Evolutionary conservation across 2,329 filamentous ascomycete species (phyloP).

Genomic region (Lasiodiplodia gonubiensis): DNA sequence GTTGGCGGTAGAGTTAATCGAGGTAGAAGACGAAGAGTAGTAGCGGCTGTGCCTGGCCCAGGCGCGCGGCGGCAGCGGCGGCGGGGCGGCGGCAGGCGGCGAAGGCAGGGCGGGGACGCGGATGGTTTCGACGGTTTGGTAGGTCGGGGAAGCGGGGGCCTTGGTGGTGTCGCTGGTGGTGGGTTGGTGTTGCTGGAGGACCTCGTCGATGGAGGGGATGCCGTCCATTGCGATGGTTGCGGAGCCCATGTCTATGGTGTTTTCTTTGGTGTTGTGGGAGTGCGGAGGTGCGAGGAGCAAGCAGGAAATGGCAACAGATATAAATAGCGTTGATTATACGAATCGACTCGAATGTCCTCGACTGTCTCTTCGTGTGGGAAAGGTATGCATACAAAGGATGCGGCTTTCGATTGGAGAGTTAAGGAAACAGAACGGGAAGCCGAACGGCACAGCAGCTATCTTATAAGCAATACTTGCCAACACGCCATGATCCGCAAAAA

Average conservation of each 20-base stretch:
- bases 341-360: neutral
- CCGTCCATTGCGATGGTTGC: constrained; percentile 12
- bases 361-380: neutral
- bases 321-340: neutral
- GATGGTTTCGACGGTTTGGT: constrained; percentile 19
- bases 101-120: constrained; percentile 3
- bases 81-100: neutral
- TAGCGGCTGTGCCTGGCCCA: constrained; percentile 2
- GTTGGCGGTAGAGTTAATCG: neutral
- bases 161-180: neutral
- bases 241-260: constrained; percentile 7
- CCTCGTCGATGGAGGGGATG: constrained; percentile 24
- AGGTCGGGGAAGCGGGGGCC: neutral
- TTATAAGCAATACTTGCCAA: neutral
- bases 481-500: constrained; percentile 1
- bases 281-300: neutral
- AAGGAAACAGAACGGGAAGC: neutral
- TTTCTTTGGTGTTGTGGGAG: neutral
- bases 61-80: neutral
- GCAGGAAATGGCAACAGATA: neutral
- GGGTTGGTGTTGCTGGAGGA: constrained; percentile 4
- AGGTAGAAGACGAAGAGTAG: neutral
- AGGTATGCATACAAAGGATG: neutral
- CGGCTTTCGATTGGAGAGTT: neutral
- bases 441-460: neutral